Conservation (phyloP, 2,329 filamentous ascomycete species). For the Trichothecium roseum region DNA sequence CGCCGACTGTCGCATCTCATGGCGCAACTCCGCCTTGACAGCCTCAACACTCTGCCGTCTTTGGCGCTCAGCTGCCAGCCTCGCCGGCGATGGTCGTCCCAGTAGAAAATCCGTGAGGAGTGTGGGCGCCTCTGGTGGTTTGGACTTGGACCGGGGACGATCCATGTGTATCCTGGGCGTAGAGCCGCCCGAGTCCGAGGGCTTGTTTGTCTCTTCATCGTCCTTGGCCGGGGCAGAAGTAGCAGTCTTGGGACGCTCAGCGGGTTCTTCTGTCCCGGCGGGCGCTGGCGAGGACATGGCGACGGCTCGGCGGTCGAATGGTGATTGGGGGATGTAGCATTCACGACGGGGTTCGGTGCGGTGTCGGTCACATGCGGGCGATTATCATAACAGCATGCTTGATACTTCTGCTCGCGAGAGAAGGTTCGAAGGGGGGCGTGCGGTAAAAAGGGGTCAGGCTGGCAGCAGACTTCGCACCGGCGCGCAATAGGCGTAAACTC, state of each 20-base stretch:
- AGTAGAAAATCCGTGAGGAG: conserved; percentile 47
- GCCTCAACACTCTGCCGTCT: conserved; percentile 49
- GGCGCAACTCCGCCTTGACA: conserved; percentile 40
- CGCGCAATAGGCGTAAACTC: too few species aligned
- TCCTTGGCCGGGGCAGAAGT: background rate
- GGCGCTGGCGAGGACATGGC: background rate
- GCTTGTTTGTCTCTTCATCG: background rate
- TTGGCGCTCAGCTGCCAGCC: conserved; percentile 38
- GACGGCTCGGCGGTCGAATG: background rate
- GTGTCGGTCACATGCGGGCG: too few species aligned
- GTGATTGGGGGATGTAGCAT: too few species aligned
- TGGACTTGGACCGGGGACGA: conserved; percentile 24
- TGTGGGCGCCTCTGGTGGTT: conserved; percentile 23
- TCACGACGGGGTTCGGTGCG: too few species aligned
- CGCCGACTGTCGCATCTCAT: conserved; percentile 48
- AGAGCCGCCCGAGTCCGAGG: background rate
- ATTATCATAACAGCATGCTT: too few species aligned
- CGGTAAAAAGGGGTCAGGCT: too few species aligned
- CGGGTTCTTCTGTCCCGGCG: background rate
- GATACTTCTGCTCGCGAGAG: too few species aligned
- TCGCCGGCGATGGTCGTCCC: conserved; percentile 45
- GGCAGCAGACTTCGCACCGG: too few species aligned
- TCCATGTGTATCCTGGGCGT: conserved; percentile 2
- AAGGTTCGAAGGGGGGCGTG: too few species aligned
- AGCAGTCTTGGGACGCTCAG: background rate